A percentile compares a stretch with the other conserved stretches of the same genome.
phyloP scores from a whole-genome alignment of 768 basidiomycete species.

The Suillus decipiens region DNA sequence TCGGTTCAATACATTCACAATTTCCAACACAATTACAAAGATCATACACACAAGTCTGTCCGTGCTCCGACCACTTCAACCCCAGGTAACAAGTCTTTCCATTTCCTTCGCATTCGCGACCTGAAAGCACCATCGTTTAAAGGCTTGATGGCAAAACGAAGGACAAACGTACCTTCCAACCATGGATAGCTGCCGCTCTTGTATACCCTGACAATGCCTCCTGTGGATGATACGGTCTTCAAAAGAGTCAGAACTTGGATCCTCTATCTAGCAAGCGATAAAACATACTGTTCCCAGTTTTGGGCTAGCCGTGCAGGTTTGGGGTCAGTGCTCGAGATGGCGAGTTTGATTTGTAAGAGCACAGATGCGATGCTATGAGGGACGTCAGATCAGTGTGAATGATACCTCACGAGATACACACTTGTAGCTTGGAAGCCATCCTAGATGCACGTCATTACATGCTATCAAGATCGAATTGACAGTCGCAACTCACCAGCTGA shows the following conservation, averaged over 20 bases:
- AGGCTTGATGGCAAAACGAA: neutral
- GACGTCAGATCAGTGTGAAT: constrained; percentile 6
- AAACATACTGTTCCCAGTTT: constrained; percentile 49
- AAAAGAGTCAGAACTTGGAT: neutral
- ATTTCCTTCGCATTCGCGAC: constrained; percentile 25
- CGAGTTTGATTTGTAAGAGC: constrained; percentile 53
- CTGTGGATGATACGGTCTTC: constrained; percentile 44
- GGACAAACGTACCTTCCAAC: constrained; percentile 51
- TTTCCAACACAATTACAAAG: neutral
- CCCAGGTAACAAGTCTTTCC: constrained; percentile 19
- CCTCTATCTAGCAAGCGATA: constrained; percentile 4
- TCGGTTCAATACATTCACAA: neutral
- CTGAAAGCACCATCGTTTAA: constrained; percentile 17
- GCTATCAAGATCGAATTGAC: neutral
- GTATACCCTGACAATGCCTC: constrained; percentile 68
- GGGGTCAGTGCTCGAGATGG: neutral
- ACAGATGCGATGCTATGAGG: constrained; percentile 39
- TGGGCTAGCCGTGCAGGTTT: constrained; percentile 39
- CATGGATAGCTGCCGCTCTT: constrained; percentile 63
- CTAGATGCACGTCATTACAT: constrained; percentile 27
- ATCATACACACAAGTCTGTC: neutral
- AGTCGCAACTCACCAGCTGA: constrained; percentile 48
- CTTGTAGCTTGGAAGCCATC: constrained; percentile 73
- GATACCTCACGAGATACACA: constrained; percentile 24
- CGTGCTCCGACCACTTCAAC: constrained; percentile 7